A percentile compares a stretch with the other conserved stretches of the same genome.
phyloP scores from a whole-genome alignment of 257 asterid species.

The Salvia splendens region DNA sequence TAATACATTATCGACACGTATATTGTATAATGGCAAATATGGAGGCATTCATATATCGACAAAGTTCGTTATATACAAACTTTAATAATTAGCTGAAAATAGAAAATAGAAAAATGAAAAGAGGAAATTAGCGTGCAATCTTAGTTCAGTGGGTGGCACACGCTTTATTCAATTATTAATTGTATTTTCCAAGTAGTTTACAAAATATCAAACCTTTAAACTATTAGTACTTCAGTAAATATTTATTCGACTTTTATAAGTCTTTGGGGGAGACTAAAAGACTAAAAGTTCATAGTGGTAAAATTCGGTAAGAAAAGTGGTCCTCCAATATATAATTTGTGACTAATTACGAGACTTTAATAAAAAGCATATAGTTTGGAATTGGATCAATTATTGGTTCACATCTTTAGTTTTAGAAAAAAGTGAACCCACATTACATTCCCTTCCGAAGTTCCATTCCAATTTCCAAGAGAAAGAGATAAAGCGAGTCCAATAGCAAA shows the following conservation, averaged over 20 bases:
- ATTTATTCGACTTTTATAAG: no score
- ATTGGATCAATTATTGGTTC: conserved; percentile 14
- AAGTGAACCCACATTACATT: no score
- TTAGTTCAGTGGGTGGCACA: no score
- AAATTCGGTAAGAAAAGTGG: conserved; percentile 1
- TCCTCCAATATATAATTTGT: conserved; percentile 2
- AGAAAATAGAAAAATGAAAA: not conserved
- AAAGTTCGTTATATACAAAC: not conserved
- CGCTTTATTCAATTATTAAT: no score
- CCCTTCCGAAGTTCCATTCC: no score
- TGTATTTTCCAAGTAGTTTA: no score
- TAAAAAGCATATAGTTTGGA: not conserved
- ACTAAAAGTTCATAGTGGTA: conserved; percentile 1
- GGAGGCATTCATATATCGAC: not conserved
- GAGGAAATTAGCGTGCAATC: no score
- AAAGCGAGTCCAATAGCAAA: no score
- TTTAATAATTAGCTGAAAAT: not conserved
- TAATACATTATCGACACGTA: not conserved
- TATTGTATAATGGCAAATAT: no score
- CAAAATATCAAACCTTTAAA: no score
- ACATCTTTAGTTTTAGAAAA: not conserved
- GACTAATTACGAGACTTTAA: not conserved
- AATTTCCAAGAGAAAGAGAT: no score
- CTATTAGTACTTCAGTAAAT: no score
- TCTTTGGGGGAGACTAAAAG: not conserved